These are phyloP conservation scores for Fusarium sarcochroum DNA, from an alignment of 2,329 filamentous ascomycete genomes.

Conservation along the genomic window DNA sequence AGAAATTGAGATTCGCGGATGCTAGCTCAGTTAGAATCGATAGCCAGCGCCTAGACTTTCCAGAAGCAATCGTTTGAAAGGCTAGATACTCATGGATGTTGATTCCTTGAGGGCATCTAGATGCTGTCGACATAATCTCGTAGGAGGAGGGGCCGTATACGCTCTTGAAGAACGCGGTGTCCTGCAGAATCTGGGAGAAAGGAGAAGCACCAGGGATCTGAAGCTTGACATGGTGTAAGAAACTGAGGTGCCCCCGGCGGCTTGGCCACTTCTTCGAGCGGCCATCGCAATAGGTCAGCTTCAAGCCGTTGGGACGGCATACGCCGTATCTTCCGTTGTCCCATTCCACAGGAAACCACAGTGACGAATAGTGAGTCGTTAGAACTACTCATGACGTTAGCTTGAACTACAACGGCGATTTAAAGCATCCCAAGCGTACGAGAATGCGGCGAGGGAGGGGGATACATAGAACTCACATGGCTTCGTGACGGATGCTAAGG, in stretches of 20 bases:
- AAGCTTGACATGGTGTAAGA: conserved; percentile 43
- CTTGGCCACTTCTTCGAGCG: conserved; percentile 38
- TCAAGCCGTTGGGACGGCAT: conserved; percentile 44
- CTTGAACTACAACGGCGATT: not conserved
- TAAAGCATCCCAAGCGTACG: not conserved
- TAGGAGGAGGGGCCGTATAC: conserved; percentile 66
- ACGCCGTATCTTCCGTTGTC: conserved; percentile 44
- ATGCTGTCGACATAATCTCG: conserved; percentile 65
- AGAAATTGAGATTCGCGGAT: conserved; percentile 71
- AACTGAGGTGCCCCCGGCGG: conserved; percentile 32
- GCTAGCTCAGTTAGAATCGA: conserved; percentile 65
- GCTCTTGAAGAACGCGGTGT: conserved; percentile 26
- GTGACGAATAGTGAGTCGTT: conserved; percentile 46
- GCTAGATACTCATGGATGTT: conserved; percentile 68
- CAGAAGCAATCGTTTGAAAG: conserved; percentile 64
- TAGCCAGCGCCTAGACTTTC: conserved; percentile 63
- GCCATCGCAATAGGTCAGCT: conserved; percentile 37
- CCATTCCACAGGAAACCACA: conserved; percentile 50
- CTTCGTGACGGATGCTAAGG: conserved; percentile 50
- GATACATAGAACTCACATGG: conserved; percentile 46
- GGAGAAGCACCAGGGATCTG: conserved; percentile 36
- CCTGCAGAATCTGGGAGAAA: conserved; percentile 38
- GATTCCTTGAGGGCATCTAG: conserved; percentile 62
- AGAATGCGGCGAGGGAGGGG: no score
- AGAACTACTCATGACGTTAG: conserved; percentile 40